Evolutionary conservation across 345 rosid species (phyloP).

Genomic region (sweet orange (Citrus sinensis)): DVS_A1.0 CM039164.1:24985001-24985500

Average conservation of each 20-base stretch:
- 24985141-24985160: conserved; percentile 99
- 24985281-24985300: not conserved
- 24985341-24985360: not conserved
- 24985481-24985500: not conserved
- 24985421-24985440: not conserved
- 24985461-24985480: not conserved
- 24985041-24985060: conserved; percentile 70
- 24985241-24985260: not conserved
- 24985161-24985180: conserved; percentile 24
- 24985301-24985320: not conserved
- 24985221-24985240: not conserved
- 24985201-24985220: not conserved
- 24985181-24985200: not conserved
- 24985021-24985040: conserved; percentile 98
- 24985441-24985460: not conserved
- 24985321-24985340: not conserved
- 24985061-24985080: conserved; percentile 73
- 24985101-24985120: conserved; percentile 79
- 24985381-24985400: not conserved
- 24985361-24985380: not conserved
- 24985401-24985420: not conserved
- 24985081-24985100: conserved; percentile 99
- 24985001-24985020: conserved; percentile 98
- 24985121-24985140: conserved; percentile 83
- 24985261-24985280: not conserved